Evolutionary conservation across 2,329 filamentous ascomycete species (phyloP).

Genomic region (Aureobasidium lini): DNA sequence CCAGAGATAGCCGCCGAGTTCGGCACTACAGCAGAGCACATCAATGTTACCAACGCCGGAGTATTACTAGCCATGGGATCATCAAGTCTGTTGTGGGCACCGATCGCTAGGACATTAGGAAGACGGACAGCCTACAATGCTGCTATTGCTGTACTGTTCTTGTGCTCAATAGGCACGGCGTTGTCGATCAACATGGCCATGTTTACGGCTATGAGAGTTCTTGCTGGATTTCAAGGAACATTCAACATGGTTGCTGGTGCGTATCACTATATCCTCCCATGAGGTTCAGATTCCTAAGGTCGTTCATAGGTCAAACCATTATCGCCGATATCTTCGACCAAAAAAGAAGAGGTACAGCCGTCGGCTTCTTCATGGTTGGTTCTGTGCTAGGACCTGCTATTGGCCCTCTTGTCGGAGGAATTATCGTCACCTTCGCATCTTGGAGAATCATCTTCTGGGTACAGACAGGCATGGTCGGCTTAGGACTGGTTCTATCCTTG

Average conservation of each 20-base stretch:
- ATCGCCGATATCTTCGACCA: constrained; percentile 46
- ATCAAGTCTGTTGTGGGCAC: constrained; percentile 61
- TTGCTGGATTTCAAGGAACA: constrained; percentile 67
- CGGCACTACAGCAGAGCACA: constrained; percentile 54
- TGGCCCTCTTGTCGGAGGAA: constrained; percentile 57
- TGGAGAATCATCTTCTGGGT: constrained; percentile 75
- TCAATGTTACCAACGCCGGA: constrained; percentile 64
- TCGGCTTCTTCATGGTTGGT: constrained; percentile 64
- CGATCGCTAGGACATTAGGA: constrained; percentile 44
- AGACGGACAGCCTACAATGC: constrained; percentile 42
- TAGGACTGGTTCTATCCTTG: constrained; percentile 50
- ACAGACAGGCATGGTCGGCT: constrained; percentile 56
- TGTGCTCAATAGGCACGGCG: constrained; percentile 61
- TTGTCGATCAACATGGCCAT: constrained; percentile 59
- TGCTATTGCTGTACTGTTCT: constrained; percentile 54
- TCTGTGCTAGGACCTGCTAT: constrained; percentile 55
- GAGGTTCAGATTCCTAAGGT: neutral
- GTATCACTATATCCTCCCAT: neutral
- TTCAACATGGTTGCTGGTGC: constrained; percentile 64
- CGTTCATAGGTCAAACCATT: constrained; percentile 36
- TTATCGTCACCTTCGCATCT: constrained; percentile 62
- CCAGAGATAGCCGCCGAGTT: constrained; percentile 62
- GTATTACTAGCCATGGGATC: constrained; percentile 65
- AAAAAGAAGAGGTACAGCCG: constrained; percentile 54
- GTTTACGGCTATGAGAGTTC: constrained; percentile 64